Evolutionary conservation across 1,139 yeast genomes (phyloP).

Genomic region (Petasospora fabianii): DNA sequence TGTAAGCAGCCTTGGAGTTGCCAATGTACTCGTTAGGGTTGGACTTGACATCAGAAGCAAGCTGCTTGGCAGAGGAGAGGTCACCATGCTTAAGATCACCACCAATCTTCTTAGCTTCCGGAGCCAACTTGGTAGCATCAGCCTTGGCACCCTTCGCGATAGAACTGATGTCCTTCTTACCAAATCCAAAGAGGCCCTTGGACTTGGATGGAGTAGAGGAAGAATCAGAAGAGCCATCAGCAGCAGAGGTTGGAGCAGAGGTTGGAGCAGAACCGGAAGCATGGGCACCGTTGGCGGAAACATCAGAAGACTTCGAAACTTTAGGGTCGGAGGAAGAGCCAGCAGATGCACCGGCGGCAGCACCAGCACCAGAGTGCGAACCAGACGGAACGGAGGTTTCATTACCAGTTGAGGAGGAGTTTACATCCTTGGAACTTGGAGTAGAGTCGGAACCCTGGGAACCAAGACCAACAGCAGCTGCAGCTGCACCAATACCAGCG

Average conservation of each 20-base stretch:
- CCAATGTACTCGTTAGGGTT: conserved; percentile 24
- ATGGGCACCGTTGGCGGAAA: too few relatives aligned
- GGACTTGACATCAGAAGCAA: conserved; percentile 20
- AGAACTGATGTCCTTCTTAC: conserved; percentile 10
- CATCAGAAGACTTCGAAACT: too few relatives aligned
- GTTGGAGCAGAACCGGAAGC: neutral
- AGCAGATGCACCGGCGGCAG: too few relatives aligned
- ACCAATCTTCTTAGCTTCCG: conserved; percentile 26
- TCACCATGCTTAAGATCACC: conserved; percentile 27
- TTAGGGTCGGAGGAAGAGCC: too few relatives aligned
- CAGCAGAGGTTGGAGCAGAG: neutral
- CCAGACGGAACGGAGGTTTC: too few relatives aligned
- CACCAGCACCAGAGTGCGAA: too few relatives aligned
- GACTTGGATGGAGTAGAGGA: conserved; percentile 4
- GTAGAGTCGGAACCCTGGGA: too few relatives aligned
- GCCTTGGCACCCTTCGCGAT: conserved; percentile 17
- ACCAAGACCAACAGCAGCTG: conserved; percentile 5
- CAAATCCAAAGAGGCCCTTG: conserved; percentile 4
- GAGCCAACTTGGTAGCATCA: conserved; percentile 17
- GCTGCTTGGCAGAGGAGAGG: conserved; percentile 17
- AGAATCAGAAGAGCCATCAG: neutral
- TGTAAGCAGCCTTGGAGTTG: conserved; percentile 17
- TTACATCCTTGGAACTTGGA: too few relatives aligned
- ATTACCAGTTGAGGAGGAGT: too few relatives aligned
- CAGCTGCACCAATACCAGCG: conserved; percentile 4